Evolutionary conservation across 495 filamentous ascomycete genomes (phyloP), one percentile per base, ranked within the genome.

Genomic region (Xylaria nigripes): DNA sequence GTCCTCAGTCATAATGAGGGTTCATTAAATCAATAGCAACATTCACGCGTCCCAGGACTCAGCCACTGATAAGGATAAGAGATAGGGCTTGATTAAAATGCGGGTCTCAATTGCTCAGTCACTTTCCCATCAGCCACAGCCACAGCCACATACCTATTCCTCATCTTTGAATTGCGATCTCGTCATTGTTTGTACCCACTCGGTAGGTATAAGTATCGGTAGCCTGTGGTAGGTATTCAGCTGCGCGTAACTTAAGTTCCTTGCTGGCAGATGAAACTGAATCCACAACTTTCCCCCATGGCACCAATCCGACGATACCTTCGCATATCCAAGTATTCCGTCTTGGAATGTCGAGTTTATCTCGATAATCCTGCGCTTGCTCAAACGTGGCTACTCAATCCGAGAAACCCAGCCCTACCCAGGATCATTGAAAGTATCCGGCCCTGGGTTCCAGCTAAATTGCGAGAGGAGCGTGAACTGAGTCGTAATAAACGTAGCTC

Each of bases 271-370:
- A 27, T 50, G 32, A 15, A n/a, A 30, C 24, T 12, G 30, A 18
- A 34, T 4, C 6, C 16, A 49, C 30, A 38, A 19, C 36, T 24
- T 19, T 18, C 6, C 22, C 30, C 56, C 59, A 95, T 93, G 89
- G 83, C 88, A 29, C 89, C 88, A 9, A 85, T 90, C 42, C 84
- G 88, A 32, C 81, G 87, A 58, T 93, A 93, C 60, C 81, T 93
- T 50, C 78, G 88, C 44, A 91, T 93, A 54, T 87, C 84, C 54
- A 86, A 90, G 64, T 86, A 87, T 69, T 94, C 93, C 16, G 90
- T 96, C 51, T 79, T 98, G 44, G 93, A 98, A 77, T 87, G 85
- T 46, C 89, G 92, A 38, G 92, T 98, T 61, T 98, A 96, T 70
- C 82, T 96, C 42, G 93, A 96, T 53, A 89, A 87, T 52, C 93